Base-by-base conservation (phyloP, 2,329 filamentous ascomycete species). In the Talaromyces albobiverticillius region DNA sequence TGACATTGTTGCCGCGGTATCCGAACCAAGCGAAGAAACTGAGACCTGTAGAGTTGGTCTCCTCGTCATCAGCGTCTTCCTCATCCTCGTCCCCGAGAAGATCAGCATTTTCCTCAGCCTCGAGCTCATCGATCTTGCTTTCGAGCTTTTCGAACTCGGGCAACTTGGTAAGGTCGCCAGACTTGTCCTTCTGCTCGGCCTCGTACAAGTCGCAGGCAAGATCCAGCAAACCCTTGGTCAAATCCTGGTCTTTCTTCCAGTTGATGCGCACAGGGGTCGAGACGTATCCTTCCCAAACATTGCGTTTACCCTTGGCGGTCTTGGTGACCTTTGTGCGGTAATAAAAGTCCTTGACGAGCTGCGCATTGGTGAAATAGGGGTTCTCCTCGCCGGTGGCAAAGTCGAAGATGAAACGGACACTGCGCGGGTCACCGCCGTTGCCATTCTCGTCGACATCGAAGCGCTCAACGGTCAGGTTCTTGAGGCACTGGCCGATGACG, bases 21-120 rank as follows among this genome's bases (percentile, higher is more conserved):
- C 87, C 89, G 70, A 96, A 96, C 82, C 87, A 94, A 55, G 85
- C 84, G 69, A 96, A 96, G 80, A 96, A 96, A 74, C 87, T 91
- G 48, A 85, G 68, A 5, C 81, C 85, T 43, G 83, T 84, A 58
- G 88, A 79, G 45, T 82, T 82, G 11, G 69, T 64, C 22, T 71
- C 66, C 34, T 73, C 69, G 13, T 72, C 72, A 13, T 71, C 67
- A 13, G 68, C 66, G 25, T 64, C 64, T 14, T 65, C 64, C 4
- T 68, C 64, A 13, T 69, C 62, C 8, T 67, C 61, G 11, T 65
- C 67, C 3, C 55, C 58, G 13, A 51, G n/a, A 16, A 50, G 47
- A 2, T 56, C 53, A n/a, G n/a, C n/a, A 54, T 67, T 58, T 23
- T 66, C 64, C 54, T 71, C 70, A 29, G 66, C 68, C 64, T 74